Evolutionary conservation across 208 protist species (phyloP).

Genomic region (Trypanosoma theileri): DNA sequence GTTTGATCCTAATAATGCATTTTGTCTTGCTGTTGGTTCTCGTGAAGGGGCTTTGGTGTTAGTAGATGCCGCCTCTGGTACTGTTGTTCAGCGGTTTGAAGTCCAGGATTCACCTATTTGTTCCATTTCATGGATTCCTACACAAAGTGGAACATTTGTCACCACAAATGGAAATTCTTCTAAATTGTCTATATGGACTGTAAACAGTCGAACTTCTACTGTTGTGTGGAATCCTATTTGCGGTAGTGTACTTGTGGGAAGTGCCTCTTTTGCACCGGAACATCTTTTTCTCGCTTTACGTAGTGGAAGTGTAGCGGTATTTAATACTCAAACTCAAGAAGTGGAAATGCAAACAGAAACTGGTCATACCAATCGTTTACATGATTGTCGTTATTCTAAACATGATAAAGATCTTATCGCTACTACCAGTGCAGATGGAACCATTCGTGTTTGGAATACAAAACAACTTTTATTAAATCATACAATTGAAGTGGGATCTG

Average conservation of each 20-base stretch:
- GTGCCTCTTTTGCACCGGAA: constrained; percentile 21
- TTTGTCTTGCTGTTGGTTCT: constrained; percentile 73
- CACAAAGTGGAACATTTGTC: constrained; percentile 66
- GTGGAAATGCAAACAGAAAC: constrained; percentile 54
- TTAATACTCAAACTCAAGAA: constrained; percentile 53
- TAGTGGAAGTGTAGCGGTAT: constrained; percentile 74
- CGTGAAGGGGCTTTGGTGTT: constrained; percentile 68
- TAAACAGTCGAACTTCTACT: constrained; percentile 53
- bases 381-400: constrained; percentile 68
- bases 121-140: constrained; percentile 66
- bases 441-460: constrained; percentile 87
- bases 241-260: constrained; percentile 10
- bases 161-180: constrained; percentile 59
- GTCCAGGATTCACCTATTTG: constrained; percentile 39
- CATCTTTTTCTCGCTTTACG: constrained; percentile 62
- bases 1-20: constrained; percentile 68
- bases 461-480: constrained; percentile 46
- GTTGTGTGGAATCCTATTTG: constrained; percentile 36
- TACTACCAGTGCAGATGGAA: constrained; percentile 77
- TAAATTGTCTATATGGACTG: constrained; percentile 66
- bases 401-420: constrained; percentile 82
- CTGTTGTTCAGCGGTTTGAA: constrained; percentile 57
- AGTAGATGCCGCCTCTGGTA: constrained; percentile 41
- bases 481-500: constrained; percentile 54
- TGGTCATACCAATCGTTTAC: constrained; percentile 84